phyloP scores from a whole-genome alignment of 177 flowering plant genomes.

The Vitis hybrid region DNA sequence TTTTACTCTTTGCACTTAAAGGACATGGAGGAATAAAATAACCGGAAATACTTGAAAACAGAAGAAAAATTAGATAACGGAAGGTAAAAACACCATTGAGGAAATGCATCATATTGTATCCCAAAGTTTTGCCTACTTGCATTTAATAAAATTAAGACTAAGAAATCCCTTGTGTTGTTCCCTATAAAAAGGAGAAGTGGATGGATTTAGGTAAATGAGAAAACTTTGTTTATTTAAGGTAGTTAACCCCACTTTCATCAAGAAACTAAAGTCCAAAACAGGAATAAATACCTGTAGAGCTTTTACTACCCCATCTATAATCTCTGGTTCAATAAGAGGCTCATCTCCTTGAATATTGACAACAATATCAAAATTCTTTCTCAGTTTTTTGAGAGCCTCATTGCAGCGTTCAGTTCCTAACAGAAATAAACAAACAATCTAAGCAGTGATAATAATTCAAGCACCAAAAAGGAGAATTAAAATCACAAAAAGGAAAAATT shows the following conservation, averaged over 20 bases:
- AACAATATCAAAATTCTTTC: slow-evolving; percentile 62
- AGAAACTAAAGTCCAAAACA: background rate
- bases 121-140: background rate
- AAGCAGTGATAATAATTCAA: background rate
- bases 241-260: background rate
- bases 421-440: background rate
- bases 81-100: background rate
- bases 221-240: background rate
- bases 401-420: slow-evolving; percentile 71
- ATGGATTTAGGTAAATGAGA: background rate
- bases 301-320: slow-evolving; percentile 84
- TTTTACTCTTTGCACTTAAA: too few relatives aligned
- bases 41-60: too few relatives aligned
- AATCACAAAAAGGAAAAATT: background rate
- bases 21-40: too few relatives aligned
- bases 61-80: background rate
- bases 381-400: slow-evolving; percentile 68
- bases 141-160: background rate
- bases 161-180: background rate
- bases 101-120: background rate
- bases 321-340: slow-evolving; percentile 78
- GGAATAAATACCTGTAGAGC: slow-evolving; percentile 71
- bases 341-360: slow-evolving; percentile 84
- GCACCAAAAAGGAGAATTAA: background rate
- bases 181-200: background rate